phyloP scores from a whole-genome alignment of 352 stramenopile genomes.

The Globisporangium paddicum region DNA sequence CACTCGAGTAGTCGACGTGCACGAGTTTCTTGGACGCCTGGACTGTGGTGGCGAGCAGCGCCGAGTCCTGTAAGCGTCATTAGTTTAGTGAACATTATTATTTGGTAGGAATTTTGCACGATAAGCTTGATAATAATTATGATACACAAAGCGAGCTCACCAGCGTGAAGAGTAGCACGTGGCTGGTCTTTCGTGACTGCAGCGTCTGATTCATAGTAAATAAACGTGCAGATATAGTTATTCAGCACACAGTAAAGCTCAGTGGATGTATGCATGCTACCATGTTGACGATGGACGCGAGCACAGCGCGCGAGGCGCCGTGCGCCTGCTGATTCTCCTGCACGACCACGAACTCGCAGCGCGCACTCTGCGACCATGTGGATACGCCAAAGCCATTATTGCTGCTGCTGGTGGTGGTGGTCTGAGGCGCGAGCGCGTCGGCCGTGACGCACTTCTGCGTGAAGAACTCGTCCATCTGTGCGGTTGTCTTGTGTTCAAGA shows the following conservation, averaged over 20 bases:
- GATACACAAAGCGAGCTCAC: conserved; percentile 6
- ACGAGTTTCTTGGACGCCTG: conserved; percentile 29
- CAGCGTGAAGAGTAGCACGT: conserved; percentile 33
- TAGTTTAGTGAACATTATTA: background rate
- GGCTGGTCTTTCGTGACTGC: conserved; percentile 25
- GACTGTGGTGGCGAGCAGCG: conserved; percentile 11
- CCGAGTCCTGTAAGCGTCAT: conserved; percentile 20
- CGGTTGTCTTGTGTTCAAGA: no score
- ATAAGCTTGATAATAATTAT: background rate
- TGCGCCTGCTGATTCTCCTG: conserved; percentile 54
- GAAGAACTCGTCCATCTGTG: conserved; percentile 69
- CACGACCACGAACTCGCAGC: conserved; percentile 56
- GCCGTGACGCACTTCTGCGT: conserved; percentile 62
- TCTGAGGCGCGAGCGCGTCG: conserved; percentile 15
- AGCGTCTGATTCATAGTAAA: conserved; percentile 8
- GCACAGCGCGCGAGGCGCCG: conserved; percentile 45
- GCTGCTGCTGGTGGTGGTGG: background rate
- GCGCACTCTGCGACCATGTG: conserved; percentile 23
- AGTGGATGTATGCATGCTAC: no score
- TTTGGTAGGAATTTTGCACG: background rate
- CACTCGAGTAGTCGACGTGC: conserved; percentile 36
- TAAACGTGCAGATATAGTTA: background rate
- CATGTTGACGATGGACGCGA: conserved; percentile 44
- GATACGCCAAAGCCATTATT: conserved; percentile 12
- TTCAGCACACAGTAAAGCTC: no score